These are phyloP conservation scores for Senna tora DNA, from an alignment of 306 rosid species.

Conservation along the genomic window DNA sequence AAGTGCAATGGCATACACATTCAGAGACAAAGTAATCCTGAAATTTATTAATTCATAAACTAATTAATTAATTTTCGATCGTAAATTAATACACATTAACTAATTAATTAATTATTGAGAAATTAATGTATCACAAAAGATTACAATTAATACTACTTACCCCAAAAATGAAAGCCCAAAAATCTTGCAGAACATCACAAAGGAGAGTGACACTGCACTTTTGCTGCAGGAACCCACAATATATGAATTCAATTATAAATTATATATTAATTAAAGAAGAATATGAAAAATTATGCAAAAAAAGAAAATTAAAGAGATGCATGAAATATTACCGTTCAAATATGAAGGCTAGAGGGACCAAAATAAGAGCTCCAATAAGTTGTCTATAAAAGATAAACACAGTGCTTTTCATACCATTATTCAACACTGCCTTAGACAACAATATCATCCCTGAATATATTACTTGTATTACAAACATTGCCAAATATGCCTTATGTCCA, in stretches of 20 bases:
- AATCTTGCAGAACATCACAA: slow-evolving; percentile 54
- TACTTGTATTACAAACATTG: slow-evolving; percentile 47
- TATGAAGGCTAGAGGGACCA: slow-evolving; percentile 52
- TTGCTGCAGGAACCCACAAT: slow-evolving; percentile 42
- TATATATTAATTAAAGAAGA: not conserved
- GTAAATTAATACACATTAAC: no score
- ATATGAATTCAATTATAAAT: slow-evolving; percentile 8
- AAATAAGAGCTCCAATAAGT: slow-evolving; percentile 43
- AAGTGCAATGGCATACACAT: slow-evolving; percentile 49
- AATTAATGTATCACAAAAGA: not conserved
- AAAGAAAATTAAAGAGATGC: not conserved
- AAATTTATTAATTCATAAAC: no score
- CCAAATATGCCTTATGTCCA: slow-evolving; percentile 57
- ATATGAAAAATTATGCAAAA: not conserved
- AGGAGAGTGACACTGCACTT: slow-evolving; percentile 45
- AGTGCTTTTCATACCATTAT: slow-evolving; percentile 49
- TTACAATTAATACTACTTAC: slow-evolving; percentile 28
- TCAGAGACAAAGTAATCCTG: slow-evolving; percentile 52
- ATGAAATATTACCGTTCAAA: slow-evolving; percentile 45
- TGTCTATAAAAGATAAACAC: slow-evolving; percentile 62
- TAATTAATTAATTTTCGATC: no score
- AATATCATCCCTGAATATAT: slow-evolving; percentile 56
- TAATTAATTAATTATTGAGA: no score
- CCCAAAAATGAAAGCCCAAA: slow-evolving; percentile 59
- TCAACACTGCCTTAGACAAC: slow-evolving; percentile 60